Evolutionary conservation across 805 yeast species (phyloP).

Genomic region (Metschnikowia baotianmanensis): DNA sequence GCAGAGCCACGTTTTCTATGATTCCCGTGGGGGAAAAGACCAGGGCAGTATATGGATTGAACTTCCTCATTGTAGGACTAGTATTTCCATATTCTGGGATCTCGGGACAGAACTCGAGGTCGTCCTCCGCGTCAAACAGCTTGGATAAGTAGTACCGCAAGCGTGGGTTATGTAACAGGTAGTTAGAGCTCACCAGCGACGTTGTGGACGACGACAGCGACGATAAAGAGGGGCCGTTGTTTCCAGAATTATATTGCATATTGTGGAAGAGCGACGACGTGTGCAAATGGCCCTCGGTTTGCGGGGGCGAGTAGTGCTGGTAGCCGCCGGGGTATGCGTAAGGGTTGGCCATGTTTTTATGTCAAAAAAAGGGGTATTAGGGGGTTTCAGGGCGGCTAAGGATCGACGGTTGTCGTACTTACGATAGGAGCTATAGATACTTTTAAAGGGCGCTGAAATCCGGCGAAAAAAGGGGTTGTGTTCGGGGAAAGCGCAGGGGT

Average conservation of each 20-base stretch:
- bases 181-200: constrained; percentile 21
- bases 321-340: constrained; percentile 30
- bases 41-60: constrained; percentile 66
- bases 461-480: no score
- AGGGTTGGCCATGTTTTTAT: constrained; percentile 37
- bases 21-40: constrained; percentile 51
- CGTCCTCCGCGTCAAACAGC: constrained; percentile 62
- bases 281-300: constrained; percentile 24
- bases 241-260: constrained; percentile 21
- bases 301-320: constrained; percentile 33
- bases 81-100: constrained; percentile 35
- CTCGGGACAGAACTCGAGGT: constrained; percentile 64
- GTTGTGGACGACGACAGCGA: constrained; percentile 16
- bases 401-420: neutral
- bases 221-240: constrained; percentile 12
- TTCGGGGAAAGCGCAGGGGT: neutral
- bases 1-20: constrained; percentile 7
- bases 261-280: constrained; percentile 33
- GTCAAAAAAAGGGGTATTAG: neutral
- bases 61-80: constrained; percentile 45
- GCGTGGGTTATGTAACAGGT: constrained; percentile 46
- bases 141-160: constrained; percentile 57
- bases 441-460: no score
- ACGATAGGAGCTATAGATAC: neutral
- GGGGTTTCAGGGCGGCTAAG: neutral